Evolutionary conservation across 352 stramenopile species (phyloP).

Genomic region (Pythium chondricola): DNA sequence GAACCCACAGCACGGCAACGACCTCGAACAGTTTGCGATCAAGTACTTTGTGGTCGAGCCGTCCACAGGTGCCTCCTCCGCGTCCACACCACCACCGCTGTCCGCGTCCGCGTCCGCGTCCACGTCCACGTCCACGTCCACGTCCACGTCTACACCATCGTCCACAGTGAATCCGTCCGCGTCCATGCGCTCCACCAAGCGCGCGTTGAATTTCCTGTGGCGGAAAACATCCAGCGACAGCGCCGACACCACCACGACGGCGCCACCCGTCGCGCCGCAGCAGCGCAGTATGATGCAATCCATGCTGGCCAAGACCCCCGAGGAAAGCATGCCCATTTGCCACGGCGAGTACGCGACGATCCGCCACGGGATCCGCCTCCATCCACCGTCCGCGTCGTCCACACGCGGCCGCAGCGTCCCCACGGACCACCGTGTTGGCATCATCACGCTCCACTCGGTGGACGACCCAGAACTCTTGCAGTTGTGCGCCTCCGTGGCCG

Average conservation of each 20-base stretch:
- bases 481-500: slow-evolving; percentile 52
- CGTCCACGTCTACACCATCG: background rate
- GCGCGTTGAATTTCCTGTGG: slow-evolving; percentile 8
- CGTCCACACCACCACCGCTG: background rate
- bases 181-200: slow-evolving; percentile 3
- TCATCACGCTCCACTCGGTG: slow-evolving; percentile 66
- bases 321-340: slow-evolving; percentile 29
- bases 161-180: background rate
- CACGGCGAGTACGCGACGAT: slow-evolving; percentile 63
- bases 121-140: background rate
- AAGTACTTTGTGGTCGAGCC: slow-evolving; percentile 36
- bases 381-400: background rate
- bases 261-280: background rate
- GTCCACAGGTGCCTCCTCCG: background rate
- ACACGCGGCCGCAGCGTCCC: slow-evolving; percentile 10
- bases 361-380: slow-evolving; percentile 29
- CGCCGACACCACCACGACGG: background rate
- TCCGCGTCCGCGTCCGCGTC: background rate
- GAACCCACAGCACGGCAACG: slow-evolving; percentile 1
- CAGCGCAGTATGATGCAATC: background rate
- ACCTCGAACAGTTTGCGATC: slow-evolving; percentile 39
- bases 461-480: slow-evolving; percentile 51
- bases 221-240: slow-evolving; percentile 8
- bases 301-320: slow-evolving; percentile 28
- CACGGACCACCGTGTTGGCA: slow-evolving; percentile 45